These are phyloP conservation scores for Pythium aquatile DNA, from an alignment of 352 stramenopile genomes.

Conservation along the genomic window DNA sequence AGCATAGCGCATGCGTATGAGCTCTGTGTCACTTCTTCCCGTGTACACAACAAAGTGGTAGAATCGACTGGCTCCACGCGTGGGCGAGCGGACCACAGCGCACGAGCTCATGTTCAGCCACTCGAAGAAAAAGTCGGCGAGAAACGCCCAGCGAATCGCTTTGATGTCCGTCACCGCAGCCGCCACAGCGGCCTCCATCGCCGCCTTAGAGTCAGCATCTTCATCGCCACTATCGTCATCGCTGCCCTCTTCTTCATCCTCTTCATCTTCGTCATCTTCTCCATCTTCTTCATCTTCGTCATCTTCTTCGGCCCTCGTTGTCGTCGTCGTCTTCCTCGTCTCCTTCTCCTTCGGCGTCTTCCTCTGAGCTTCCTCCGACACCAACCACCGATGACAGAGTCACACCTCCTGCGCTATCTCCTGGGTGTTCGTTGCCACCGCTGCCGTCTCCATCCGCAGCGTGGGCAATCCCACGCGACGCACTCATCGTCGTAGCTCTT, in stretches of 20 bases:
- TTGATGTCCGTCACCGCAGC: not conserved
- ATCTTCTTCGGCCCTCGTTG: not conserved
- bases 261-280: not conserved
- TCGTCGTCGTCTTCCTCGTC: not conserved
- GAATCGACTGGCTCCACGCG: not conserved
- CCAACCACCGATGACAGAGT: not conserved
- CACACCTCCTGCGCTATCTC: too few species aligned
- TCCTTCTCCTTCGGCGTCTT: not conserved
- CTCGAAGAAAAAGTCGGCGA: not conserved
- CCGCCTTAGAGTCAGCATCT: not conserved
- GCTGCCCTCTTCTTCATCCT: not conserved
- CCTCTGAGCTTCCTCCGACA: not conserved
- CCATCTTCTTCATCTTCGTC: not conserved
- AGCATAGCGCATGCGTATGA: not conserved
- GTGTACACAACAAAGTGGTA: not conserved
- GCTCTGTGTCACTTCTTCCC: not conserved
- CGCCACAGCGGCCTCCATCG: not conserved
- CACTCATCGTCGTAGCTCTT: too few species aligned
- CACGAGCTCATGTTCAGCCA: not conserved
- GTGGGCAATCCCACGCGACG: too few species aligned
- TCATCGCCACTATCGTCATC: not conserved
- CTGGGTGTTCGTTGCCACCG: too few species aligned
- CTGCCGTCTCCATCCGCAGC: too few species aligned
- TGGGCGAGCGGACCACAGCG: not conserved
- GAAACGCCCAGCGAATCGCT: not conserved